Evolutionary conservation across 2,329 filamentous ascomycete species (phyloP).

Genomic region (Colletotrichum sp.): DNA sequence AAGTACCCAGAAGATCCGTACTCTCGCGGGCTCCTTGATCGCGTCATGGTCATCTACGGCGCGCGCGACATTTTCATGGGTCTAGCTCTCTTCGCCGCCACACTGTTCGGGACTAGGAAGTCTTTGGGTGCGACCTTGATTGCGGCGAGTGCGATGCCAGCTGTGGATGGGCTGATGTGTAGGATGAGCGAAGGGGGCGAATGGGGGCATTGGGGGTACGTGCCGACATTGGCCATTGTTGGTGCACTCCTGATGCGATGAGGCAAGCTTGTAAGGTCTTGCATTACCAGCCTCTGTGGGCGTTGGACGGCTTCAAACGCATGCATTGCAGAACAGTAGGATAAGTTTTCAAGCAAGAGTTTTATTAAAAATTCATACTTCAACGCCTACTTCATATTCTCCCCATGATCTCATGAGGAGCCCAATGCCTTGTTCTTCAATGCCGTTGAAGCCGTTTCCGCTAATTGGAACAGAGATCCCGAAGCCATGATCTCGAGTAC

Average conservation of each 20-base stretch:
- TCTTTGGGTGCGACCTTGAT: not conserved
- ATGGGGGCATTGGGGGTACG: not conserved
- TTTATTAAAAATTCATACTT: not conserved
- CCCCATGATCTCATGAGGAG: not conserved
- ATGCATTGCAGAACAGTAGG: not conserved
- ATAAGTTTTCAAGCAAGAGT: not conserved
- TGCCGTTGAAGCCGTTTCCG: not conserved
- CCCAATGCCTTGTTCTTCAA: not conserved
- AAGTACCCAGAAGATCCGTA: not conserved
- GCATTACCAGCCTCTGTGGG: too few species aligned
- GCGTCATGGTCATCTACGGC: not conserved
- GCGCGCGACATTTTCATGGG: not conserved
- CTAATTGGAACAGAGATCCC: not conserved
- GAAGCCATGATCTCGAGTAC: slow-evolving; percentile 16
- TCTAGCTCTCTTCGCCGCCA: not conserved
- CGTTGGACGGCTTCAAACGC: not conserved
- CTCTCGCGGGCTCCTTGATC: not conserved
- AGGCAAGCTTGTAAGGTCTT: not conserved
- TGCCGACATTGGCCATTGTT: not conserved
- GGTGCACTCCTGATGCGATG: not conserved
- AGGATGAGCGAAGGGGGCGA: not conserved
- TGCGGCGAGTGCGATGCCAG: not conserved
- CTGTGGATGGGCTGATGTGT: not conserved
- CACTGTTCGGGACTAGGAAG: not conserved
- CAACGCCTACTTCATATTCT: not conserved